phyloP scores from a whole-genome alignment of 805 yeast species.

The Saccharomycopsis sp. region DNA sequence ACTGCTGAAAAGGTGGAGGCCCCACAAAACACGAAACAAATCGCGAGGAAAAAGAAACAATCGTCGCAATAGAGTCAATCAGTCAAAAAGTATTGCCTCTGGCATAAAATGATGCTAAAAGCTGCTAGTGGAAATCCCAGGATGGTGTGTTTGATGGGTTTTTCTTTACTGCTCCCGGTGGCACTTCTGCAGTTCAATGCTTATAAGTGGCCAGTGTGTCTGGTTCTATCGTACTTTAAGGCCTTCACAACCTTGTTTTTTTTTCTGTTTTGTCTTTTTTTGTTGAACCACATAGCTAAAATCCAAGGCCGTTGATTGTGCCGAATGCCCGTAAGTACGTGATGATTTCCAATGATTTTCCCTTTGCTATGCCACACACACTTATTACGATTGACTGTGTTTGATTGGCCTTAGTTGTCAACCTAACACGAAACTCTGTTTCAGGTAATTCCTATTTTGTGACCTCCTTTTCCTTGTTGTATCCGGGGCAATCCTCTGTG shows the following conservation, averaged over 20 bases:
- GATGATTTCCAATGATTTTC: neutral
- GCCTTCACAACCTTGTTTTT: neutral
- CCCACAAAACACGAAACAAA: neutral
- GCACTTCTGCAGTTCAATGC: too few relatives aligned
- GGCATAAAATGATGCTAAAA: neutral
- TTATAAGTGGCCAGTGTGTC: neutral
- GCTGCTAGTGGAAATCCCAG: neutral
- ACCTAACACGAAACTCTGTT: neutral
- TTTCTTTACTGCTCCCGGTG: too few relatives aligned
- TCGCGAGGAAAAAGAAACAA: neutral
- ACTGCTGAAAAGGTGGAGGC: too few relatives aligned
- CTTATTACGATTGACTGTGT: neutral
- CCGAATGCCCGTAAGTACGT: neutral
- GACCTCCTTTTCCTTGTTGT: neutral
- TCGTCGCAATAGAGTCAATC: neutral
- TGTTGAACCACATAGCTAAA: too few relatives aligned
- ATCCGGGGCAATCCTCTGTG: too few relatives aligned
- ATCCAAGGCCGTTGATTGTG: too few relatives aligned
- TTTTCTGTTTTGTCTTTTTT: neutral
- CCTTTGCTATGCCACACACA: neutral
- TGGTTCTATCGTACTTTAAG: neutral
- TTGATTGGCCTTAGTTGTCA: neutral
- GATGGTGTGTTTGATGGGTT: neutral
- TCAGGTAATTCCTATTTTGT: neutral
- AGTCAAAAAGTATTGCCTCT: neutral